phyloP scores from a whole-genome alignment of 148 eudicot genomes.

The Rhododendron kiyosumense region DNA sequence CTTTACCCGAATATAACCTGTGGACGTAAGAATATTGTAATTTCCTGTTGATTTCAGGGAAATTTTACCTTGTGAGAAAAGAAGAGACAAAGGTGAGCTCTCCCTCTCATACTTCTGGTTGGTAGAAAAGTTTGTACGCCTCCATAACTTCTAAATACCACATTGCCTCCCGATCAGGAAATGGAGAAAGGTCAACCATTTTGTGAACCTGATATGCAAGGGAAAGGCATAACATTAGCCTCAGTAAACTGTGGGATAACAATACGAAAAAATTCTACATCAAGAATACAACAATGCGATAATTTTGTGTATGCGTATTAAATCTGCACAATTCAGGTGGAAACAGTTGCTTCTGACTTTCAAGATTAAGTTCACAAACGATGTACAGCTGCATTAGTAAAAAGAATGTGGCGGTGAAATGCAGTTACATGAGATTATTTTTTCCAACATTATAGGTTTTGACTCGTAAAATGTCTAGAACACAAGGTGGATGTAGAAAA shows the following conservation, averaged over 20 bases:
- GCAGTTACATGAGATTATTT: neutral
- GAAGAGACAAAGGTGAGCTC: neutral
- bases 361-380: neutral
- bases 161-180: conserved; percentile 86
- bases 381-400: neutral
- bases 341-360: neutral
- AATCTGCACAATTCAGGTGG: neutral
- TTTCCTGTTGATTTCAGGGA: neutral
- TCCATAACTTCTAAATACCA: conserved; percentile 96
- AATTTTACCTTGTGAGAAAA: neutral
- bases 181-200: conserved; percentile 76
- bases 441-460: too few species aligned
- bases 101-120: conserved; percentile 14
- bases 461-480: neutral
- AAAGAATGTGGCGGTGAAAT: neutral
- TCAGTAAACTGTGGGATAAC: neutral
- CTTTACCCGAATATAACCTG: neutral
- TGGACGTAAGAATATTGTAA: neutral
- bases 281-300: neutral
- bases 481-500: neutral
- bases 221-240: neutral
- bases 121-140: conserved; percentile 75
- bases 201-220: conserved; percentile 67
- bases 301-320: neutral
- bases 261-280: neutral